These are phyloP conservation scores for Evernia prunastri DNA, from an alignment of 495 filamentous ascomycete species.

Conservation along the genomic window DNA sequence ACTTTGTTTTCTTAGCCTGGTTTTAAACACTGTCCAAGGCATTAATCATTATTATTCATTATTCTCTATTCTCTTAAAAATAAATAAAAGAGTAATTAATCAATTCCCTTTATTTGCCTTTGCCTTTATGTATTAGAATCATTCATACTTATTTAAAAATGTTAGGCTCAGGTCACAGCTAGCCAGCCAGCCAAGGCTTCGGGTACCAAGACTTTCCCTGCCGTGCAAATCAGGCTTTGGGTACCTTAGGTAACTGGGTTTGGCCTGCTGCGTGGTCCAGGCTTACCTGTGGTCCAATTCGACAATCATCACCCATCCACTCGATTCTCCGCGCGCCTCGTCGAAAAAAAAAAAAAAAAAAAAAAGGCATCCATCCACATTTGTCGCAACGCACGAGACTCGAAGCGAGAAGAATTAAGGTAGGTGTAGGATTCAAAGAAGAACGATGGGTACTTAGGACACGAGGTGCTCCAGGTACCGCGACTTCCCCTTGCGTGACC, in stretches of 20 bases:
- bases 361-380: neutral
- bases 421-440: too few relatives aligned
- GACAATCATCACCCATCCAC: neutral
- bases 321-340: slow-evolving; percentile 2
- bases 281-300: neutral
- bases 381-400: neutral
- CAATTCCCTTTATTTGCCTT: neutral
- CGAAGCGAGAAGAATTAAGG: slow-evolving; percentile 1
- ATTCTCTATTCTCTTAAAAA: too few relatives aligned
- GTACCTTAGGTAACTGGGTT: neutral
- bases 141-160: too few relatives aligned
- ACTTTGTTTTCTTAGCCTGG: too few relatives aligned
- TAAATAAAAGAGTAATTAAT: too few relatives aligned
- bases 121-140: too few relatives aligned
- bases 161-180: neutral
- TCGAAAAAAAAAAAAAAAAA: too few relatives aligned
- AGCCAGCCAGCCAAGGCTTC: slow-evolving; percentile 5
- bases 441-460: neutral
- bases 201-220: slow-evolving; percentile 5
- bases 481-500: slow-evolving; percentile 5
- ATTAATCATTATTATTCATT: too few relatives aligned
- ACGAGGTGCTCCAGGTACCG: neutral
- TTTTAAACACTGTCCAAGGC: too few relatives aligned
- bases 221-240: slow-evolving; percentile 9
- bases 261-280: neutral